Evolutionary conservation across 1,139 yeast genomes (phyloP).

Genomic region (Torulaspora pretoriensis): DNA sequence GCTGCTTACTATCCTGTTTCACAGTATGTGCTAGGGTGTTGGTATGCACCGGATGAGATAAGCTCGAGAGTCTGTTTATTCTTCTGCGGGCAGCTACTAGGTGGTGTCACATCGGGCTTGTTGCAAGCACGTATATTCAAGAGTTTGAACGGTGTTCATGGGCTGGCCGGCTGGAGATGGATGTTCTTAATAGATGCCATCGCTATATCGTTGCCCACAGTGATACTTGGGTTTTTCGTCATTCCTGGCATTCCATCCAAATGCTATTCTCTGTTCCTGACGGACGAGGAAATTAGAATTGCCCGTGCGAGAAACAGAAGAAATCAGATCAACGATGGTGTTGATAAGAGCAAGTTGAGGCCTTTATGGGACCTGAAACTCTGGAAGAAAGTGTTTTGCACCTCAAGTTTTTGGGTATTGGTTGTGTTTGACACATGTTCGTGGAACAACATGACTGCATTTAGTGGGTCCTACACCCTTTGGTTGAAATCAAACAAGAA

Average conservation of each 20-base stretch:
- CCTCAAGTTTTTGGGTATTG: slow-evolving; percentile 36
- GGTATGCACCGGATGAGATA: slow-evolving; percentile 63
- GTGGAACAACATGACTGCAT: slow-evolving; percentile 39
- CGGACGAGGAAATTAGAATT: slow-evolving; percentile 60
- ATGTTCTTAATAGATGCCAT: slow-evolving; percentile 69
- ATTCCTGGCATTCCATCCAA: slow-evolving; percentile 66
- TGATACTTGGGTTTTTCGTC: slow-evolving; percentile 51
- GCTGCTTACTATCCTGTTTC: slow-evolving; percentile 60
- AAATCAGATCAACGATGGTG: slow-evolving; percentile 33
- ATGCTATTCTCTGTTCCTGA: slow-evolving; percentile 48
- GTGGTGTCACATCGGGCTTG: slow-evolving; percentile 55
- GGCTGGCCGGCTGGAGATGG: slow-evolving; percentile 75
- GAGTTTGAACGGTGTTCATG: slow-evolving; percentile 48
- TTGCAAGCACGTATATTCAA: slow-evolving; percentile 53
- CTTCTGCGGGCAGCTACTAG: slow-evolving; percentile 50
- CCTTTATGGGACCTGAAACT: slow-evolving; percentile 28
- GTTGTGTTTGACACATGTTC: slow-evolving; percentile 36
- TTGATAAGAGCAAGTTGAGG: slow-evolving; percentile 22
- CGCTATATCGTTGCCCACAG: slow-evolving; percentile 51
- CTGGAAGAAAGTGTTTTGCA: slow-evolving; percentile 35
- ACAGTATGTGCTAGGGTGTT: slow-evolving; percentile 62
- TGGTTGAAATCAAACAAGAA: slow-evolving; percentile 38
- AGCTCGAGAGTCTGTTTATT: slow-evolving; percentile 37
- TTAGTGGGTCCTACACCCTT: slow-evolving; percentile 38
- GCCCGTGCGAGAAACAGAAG: slow-evolving; percentile 54